Base-by-base conservation (phyloP, 1,139 yeast genomes). In the Petasospora fabianii region DNA sequence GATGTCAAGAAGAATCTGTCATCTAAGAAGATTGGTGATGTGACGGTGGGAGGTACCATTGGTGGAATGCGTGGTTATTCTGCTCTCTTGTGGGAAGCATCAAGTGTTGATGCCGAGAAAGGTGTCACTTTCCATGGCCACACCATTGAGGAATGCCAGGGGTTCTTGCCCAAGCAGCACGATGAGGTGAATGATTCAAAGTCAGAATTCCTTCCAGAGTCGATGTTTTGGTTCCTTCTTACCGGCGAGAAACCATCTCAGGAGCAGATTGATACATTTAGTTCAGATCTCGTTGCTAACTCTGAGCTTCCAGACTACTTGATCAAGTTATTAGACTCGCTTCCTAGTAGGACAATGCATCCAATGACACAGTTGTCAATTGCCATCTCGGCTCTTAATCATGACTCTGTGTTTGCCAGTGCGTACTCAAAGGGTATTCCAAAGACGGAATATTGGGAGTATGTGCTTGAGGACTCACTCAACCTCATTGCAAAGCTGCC, bases 281-380 rank as follows among this genome's bases (percentile, higher is more conserved):
- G 77, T 42, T 69, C 69, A 19, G 82, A 76, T 56, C 64, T 79
- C 49, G 80, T 79, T 43, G 74, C 80, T 35, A 72, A 80, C 51
- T 66, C 79, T 26, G 71, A 67, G 48, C 60, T 78, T 38, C 84
- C 84, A 49, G 69, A 64, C 45, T 79, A 77, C 61, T 74, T 77
- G 41, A 55, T 57, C 45, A 71, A 70, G 44, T 60, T 77, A 38
- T 60, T 78, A 50, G 80, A 77, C 65, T 64, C 69, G 43, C 64
- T 76, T 49, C 84, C 84, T 49, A 62, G 68, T 51, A 38, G 39
- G 19, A 58, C 73, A 47, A 62, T 78, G 47, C 84, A 78, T 62
- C 84, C 84, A 58, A 78, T 78, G 84, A 83, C 86, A 30, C 86
- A 80, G 62, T 70, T 80, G 49, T 71, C 82, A 41, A 77, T 80